A percentile compares a stretch with the other conserved stretches of the same genome.
phyloP scores from a whole-genome alignment of 371 early-diverging fungal genomes.

The Mucor saturninus region DNA sequence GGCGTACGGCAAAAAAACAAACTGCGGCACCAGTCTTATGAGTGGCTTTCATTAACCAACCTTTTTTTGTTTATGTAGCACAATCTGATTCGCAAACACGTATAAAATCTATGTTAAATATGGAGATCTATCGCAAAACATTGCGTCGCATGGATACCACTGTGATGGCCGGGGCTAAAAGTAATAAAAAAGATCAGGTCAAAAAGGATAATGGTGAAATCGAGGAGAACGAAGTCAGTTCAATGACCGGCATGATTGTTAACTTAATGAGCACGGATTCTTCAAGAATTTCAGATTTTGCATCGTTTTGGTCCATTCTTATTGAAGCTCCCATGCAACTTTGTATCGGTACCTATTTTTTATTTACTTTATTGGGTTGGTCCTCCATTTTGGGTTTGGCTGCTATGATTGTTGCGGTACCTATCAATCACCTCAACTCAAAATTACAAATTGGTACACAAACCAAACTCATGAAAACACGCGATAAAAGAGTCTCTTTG shows the following conservation, averaged over 20 bases:
- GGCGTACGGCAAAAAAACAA: too few species aligned
- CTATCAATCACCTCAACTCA: slow-evolving; percentile 49
- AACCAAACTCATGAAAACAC: slow-evolving; percentile 48
- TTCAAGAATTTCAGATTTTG: slow-evolving; percentile 63
- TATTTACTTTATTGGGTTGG: slow-evolving; percentile 52
- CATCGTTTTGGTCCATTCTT: slow-evolving; percentile 57
- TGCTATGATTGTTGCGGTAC: slow-evolving; percentile 51
- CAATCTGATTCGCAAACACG: slow-evolving; percentile 47
- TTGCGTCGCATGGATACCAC: slow-evolving; percentile 39
- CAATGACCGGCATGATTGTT: slow-evolving; percentile 74
- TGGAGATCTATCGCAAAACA: slow-evolving; percentile 63
- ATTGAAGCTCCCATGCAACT: slow-evolving; percentile 21
- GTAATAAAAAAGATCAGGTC: slow-evolving; percentile 17
- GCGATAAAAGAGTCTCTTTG: slow-evolving; percentile 50
- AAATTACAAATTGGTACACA: slow-evolving; percentile 43
- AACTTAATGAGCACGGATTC: slow-evolving; percentile 89
- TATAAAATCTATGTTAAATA: slow-evolving; percentile 51
- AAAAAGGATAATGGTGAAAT: slow-evolving; percentile 15
- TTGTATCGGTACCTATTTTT: too few species aligned
- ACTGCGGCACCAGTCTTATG: neutral
- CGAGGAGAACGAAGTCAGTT: slow-evolving; percentile 2
- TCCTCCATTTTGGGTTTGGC: slow-evolving; percentile 37
- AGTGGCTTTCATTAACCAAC: neutral
- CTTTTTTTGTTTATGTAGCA: slow-evolving; percentile 15
- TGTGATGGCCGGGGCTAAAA: slow-evolving; percentile 22